phyloP scores from a whole-genome alignment of 2,329 filamentous ascomycete species.

The Aureobasidium sp. region DNA sequence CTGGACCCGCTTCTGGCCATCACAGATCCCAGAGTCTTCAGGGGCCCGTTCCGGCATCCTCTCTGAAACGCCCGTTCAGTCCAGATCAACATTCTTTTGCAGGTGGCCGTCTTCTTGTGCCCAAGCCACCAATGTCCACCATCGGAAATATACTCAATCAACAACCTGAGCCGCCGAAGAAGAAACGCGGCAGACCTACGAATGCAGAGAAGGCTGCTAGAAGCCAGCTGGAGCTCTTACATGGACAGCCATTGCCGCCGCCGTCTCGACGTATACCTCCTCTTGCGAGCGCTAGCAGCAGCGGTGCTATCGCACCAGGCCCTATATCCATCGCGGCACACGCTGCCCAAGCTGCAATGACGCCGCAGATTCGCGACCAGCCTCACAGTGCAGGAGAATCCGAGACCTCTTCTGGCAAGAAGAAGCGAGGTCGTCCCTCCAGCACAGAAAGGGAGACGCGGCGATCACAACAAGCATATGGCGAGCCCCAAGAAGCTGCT shows the following conservation, averaged over 20 bases:
- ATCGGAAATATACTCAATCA: constrained; percentile 8
- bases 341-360: constrained; percentile 9
- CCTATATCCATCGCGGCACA: constrained; percentile 1
- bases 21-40: constrained; percentile 17
- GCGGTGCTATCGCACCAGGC: neutral
- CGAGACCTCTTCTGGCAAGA: constrained; percentile 28
- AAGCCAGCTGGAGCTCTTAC: constrained; percentile 34
- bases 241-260: constrained; percentile 34
- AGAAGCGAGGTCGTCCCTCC: constrained; percentile 24
- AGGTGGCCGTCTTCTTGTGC: constrained; percentile 39
- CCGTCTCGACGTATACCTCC: constrained; percentile 16
- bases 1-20: constrained; percentile 9
- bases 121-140: constrained; percentile 29
- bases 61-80: constrained; percentile 24
- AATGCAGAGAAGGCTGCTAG: constrained; percentile 42
- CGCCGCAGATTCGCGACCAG: neutral
- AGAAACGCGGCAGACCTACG: constrained; percentile 43
- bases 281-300: neutral
- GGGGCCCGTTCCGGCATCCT: neutral
- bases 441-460: constrained; percentile 18
- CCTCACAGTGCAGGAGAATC: constrained; percentile 16
- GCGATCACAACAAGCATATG: neutral
- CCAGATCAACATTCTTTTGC: constrained; percentile 23
- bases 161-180: constrained; percentile 28
- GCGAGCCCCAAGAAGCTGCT: neutral